Conservation (phyloP, 768 basidiomycete genomes). For the Gelatoporia subvermispora region DNA sequence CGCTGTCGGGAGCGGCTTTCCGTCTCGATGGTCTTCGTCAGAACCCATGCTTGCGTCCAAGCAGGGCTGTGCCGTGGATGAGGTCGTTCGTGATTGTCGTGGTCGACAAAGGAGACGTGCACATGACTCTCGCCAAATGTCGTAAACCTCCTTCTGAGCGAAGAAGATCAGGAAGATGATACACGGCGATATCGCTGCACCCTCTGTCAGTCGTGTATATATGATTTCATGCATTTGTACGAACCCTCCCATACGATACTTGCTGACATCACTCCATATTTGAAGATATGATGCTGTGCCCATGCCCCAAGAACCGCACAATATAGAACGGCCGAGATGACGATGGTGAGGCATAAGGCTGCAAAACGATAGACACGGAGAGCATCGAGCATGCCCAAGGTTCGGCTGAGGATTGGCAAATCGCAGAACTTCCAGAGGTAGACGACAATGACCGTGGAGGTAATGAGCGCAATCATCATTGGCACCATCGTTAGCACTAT, state of each 20-base stretch:
- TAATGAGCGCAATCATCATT: slow-evolving; percentile 10
- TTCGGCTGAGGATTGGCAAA: slow-evolving; percentile 5
- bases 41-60: no score
- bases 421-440: slow-evolving; percentile 11
- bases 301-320: slow-evolving; percentile 12
- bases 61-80: no score
- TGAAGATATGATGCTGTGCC: slow-evolving; percentile 3
- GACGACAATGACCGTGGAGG: slow-evolving; percentile 5
- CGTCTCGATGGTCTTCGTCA: no score
- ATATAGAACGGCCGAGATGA: slow-evolving; percentile 16
- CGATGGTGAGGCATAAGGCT: slow-evolving; percentile 12
- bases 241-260: slow-evolving; percentile 20
- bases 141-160: slow-evolving; percentile 18
- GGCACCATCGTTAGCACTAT: slow-evolving; percentile 13
- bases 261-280: neutral
- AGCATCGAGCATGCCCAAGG: slow-evolving; percentile 3
- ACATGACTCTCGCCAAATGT: slow-evolving; percentile 11
- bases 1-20: no score
- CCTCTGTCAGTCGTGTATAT: neutral
- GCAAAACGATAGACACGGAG: slow-evolving; percentile 15
- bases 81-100: no score
- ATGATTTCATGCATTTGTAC: neutral
- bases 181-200: slow-evolving; percentile 10
- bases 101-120: no score
- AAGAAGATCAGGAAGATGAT: slow-evolving; percentile 19